phyloP scores from a whole-genome alignment of 1,139 yeast species.

The Suhomyces coccinellae region DNA sequence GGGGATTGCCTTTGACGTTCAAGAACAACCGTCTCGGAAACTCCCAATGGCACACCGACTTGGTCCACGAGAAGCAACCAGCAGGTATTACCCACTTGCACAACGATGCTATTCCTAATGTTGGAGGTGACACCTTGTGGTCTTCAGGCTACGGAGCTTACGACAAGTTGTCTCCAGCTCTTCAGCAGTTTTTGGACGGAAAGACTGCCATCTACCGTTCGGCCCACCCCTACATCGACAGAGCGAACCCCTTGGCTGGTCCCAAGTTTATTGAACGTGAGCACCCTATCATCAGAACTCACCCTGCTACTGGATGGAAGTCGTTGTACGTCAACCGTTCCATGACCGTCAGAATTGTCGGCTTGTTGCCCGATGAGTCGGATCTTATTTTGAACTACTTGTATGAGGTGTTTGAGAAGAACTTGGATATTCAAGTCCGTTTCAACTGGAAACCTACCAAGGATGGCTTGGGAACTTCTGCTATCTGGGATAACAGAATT shows the following conservation, averaged over 20 bases:
- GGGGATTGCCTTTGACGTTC: slow-evolving; percentile 28
- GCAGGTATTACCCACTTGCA: slow-evolving; percentile 51
- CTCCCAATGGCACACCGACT: slow-evolving; percentile 49
- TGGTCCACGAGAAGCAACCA: slow-evolving; percentile 49
- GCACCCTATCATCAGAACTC: slow-evolving; percentile 51
- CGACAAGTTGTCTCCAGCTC: slow-evolving; percentile 50
- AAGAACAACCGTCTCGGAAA: slow-evolving; percentile 35
- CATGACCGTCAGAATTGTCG: slow-evolving; percentile 45
- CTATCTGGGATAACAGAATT: slow-evolving; percentile 59
- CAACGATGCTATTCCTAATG: slow-evolving; percentile 44
- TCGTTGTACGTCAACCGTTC: slow-evolving; percentile 46
- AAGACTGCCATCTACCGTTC: slow-evolving; percentile 48
- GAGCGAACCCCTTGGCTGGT: slow-evolving; percentile 44
- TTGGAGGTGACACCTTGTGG: slow-evolving; percentile 55
- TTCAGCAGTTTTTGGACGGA: slow-evolving; percentile 50
- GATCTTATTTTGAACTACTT: slow-evolving; percentile 39
- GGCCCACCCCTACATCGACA: slow-evolving; percentile 43
- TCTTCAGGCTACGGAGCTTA: slow-evolving; percentile 52
- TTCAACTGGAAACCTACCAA: slow-evolving; percentile 54
- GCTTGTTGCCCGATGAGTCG: slow-evolving; percentile 44
- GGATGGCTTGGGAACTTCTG: slow-evolving; percentile 53
- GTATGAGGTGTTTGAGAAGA: slow-evolving; percentile 42
- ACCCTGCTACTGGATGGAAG: slow-evolving; percentile 59
- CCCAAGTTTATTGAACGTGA: slow-evolving; percentile 42
- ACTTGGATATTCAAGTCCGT: slow-evolving; percentile 44